A percentile compares a stretch with the other conserved stretches of the same genome.
These are phyloP conservation scores for Saccharomyces mikatae DNA, from an alignment of 805 yeast genomes.

Conservation along the genomic window DNA sequence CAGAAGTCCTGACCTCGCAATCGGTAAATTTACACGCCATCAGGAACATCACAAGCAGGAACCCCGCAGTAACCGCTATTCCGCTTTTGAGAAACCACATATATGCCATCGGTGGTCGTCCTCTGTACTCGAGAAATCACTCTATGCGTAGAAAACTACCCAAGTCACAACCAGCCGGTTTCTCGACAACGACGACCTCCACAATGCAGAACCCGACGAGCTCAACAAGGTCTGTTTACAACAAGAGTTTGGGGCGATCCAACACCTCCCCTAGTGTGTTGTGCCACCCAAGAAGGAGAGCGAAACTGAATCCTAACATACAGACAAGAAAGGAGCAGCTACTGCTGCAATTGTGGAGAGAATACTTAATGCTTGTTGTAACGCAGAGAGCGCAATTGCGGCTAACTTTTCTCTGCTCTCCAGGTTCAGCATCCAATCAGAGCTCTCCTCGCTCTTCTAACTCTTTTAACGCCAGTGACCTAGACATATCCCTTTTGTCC, in stretches of 20 bases:
- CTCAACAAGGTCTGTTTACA: neutral
- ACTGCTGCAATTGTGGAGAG: conserved; percentile 24
- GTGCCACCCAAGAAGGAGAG: neutral
- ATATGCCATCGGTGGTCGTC: neutral
- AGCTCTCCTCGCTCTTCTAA: neutral
- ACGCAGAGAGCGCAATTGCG: conserved; percentile 29
- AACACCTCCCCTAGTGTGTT: neutral
- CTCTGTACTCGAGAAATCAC: neutral
- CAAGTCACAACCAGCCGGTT: neutral
- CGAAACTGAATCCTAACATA: neutral
- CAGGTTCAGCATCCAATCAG: neutral
- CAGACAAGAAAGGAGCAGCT: neutral
- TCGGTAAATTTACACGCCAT: conserved; percentile 3
- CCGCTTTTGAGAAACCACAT: conserved; percentile 1
- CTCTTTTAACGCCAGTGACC: neutral
- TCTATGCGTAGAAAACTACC: conserved; percentile 2
- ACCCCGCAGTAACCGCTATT: conserved; percentile 2
- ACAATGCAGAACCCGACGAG: neutral
- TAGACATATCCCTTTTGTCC: neutral
- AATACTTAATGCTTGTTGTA: conserved; percentile 29
- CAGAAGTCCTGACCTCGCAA: conserved; percentile 7
- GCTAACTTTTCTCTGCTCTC: conserved; percentile 8
- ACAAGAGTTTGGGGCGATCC: neutral
- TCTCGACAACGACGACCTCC: neutral
- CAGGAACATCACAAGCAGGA: conserved; percentile 1